phyloP scores from a whole-genome alignment of 129 eudicot genomes.

The Flaveria ramosissima region DNA sequence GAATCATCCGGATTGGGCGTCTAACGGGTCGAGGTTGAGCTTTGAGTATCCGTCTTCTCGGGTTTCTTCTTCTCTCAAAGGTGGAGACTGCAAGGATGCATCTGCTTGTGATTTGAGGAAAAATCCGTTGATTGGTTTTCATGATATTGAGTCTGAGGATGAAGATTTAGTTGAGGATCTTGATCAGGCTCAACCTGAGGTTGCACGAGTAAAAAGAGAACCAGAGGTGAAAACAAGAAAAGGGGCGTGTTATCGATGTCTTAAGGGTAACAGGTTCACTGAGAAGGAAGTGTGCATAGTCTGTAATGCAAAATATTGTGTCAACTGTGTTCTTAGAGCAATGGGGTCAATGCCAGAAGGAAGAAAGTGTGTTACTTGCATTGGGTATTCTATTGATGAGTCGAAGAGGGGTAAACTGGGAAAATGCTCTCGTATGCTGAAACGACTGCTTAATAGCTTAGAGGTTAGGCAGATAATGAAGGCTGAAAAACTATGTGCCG shows the following conservation, averaged over 20 bases:
- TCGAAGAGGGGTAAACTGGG: slow-evolving; percentile 81
- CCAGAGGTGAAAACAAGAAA: slow-evolving; percentile 67
- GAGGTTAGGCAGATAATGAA: slow-evolving; percentile 90
- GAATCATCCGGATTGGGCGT: slow-evolving; percentile 70
- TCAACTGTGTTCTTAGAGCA: slow-evolving; percentile 91
- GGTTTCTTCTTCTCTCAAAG: slow-evolving; percentile 62
- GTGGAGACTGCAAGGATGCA: slow-evolving; percentile 54
- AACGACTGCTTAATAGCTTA: slow-evolving; percentile 80
- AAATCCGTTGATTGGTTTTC: slow-evolving; percentile 55
- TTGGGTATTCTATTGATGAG: slow-evolving; percentile 84
- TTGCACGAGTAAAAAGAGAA: slow-evolving; percentile 49
- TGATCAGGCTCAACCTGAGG: slow-evolving; percentile 39
- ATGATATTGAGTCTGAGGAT: slow-evolving; percentile 68
- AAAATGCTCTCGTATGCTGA: slow-evolving; percentile 88
- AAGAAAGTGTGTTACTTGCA: slow-evolving; percentile 91
- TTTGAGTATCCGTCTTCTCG: slow-evolving; percentile 76
- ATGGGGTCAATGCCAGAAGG: slow-evolving; percentile 99
- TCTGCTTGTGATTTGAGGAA: slow-evolving; percentile 54
- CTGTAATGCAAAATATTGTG: slow-evolving; percentile 93
- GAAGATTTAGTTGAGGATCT: slow-evolving; percentile 50
- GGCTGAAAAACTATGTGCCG: slow-evolving; percentile 83
- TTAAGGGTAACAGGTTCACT: slow-evolving; percentile 77
- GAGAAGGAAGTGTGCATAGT: slow-evolving; percentile 97
- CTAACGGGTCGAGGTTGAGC: slow-evolving; percentile 76
- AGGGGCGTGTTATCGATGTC: slow-evolving; percentile 90